phyloP scores from a whole-genome alignment of 2,329 filamentous ascomycete species.

The Fusarium brevicatenulatum region DNA sequence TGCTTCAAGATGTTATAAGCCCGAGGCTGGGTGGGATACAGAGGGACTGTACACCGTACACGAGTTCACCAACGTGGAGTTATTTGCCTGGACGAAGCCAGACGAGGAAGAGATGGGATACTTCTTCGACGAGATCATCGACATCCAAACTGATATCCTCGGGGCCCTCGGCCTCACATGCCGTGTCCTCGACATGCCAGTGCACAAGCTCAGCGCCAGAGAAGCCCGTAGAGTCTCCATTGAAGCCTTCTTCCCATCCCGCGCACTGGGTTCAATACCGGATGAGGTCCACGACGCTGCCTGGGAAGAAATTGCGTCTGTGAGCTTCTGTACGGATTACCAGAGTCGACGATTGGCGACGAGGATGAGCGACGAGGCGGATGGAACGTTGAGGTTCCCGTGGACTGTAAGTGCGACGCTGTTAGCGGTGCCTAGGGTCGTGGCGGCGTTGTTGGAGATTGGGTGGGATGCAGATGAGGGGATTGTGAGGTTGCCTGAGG shows the following conservation, averaged over 20 bases:
- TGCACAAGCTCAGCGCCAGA: background rate
- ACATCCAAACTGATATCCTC: background rate
- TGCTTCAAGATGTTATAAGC: background rate
- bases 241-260: background rate
- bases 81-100: background rate
- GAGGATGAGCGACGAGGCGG: accelerated
- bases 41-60: background rate
- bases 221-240: background rate
- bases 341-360: background rate
- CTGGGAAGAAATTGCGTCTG: background rate
- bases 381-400: background rate
- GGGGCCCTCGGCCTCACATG: background rate
- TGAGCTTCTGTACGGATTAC: background rate
- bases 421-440: background rate
- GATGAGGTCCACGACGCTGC: background rate
- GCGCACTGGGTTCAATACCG: accelerated
- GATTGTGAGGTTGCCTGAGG: background rate
- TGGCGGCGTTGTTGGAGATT: background rate
- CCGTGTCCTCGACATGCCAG: background rate
- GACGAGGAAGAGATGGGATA: background rate
- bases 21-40: accelerated
- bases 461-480: background rate
- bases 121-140: background rate
- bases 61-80: background rate
- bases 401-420: background rate